Percentiles rank a stretch among this genome's conserved stretches.
Conservation (phyloP, 495 filamentous ascomycete genomes). For the Lepraria neglecta region DNA sequence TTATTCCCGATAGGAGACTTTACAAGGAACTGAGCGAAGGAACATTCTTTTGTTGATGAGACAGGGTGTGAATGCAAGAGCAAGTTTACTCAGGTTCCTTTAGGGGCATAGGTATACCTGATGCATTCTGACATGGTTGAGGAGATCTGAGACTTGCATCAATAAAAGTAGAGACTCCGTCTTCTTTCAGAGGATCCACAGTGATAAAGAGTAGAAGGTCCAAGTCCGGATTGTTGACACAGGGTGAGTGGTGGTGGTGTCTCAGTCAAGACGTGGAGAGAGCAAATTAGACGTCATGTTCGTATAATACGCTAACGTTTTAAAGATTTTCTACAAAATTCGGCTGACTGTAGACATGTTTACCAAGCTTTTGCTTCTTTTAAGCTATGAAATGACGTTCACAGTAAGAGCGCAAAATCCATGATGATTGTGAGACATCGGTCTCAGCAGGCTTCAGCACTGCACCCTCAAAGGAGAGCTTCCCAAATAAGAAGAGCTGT, state of each 20-base stretch:
- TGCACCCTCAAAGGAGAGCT: constrained; percentile 14
- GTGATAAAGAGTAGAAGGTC: no score
- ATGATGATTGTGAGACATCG: constrained; percentile 21
- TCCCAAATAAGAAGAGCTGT: background rate
- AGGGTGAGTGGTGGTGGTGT: background rate
- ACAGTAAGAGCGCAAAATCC: constrained; percentile 1
- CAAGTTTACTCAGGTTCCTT: no score
- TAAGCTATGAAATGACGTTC: constrained; percentile 25
- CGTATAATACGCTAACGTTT: constrained; percentile 5
- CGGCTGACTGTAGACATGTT: background rate
- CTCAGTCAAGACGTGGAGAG: constrained; percentile 5
- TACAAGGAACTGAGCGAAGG: no score
- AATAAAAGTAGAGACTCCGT: no score
- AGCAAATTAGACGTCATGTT: background rate
- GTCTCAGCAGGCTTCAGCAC: constrained; percentile 17
- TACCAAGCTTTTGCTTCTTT: constrained; percentile 10
- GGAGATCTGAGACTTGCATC: no score
- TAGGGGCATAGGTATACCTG: no score
- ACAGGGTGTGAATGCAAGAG: no score
- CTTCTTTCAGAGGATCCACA: background rate
- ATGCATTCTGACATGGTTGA: no score
- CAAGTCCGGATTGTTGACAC: no score
- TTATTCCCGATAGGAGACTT: no score
- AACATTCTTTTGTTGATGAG: no score
- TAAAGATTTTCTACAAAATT: background rate